Evolutionary conservation across 2,329 filamentous ascomycete genomes (phyloP), one percentile per base, ranked within the genome.

Genomic region (Penicillium sp.): DNA sequence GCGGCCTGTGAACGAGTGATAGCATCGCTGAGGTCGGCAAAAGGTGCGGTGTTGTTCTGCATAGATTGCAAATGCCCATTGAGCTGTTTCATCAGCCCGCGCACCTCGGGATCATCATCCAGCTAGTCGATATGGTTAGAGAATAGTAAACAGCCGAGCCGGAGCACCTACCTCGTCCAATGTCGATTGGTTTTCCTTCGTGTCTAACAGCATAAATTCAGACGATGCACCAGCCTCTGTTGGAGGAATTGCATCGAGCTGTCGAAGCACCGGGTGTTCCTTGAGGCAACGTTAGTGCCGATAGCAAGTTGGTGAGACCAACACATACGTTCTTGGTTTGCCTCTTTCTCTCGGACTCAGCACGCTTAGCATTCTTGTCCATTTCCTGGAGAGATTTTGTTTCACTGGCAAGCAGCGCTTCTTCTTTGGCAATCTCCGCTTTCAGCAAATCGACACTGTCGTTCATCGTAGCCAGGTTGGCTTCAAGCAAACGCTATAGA

Each of bases 21-120:
- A 6, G 73, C 74, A 47, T 75, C 72, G 9, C 63, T 65, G 32
- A 77, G 59, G 4, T 72, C 74, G 36, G 57, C 55, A 31, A 76
- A 64, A 14, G 75, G 73, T 14, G 67, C 66, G 2, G 67, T 68
- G 50, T 79, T 79, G 49, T 62, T 72, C 52, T 73, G 71, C 71
- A 79, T 77, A 4, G 76, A 78, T 58, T 70, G 68, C 16, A 79
- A 67, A 67, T 79, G 76, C 34, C 66, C 72, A 49, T 72, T 72
- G 13, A 79, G 59, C 56, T 77, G 76, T 47, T 68, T 71, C 54
- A 77, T 61, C 40, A 78, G 57, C 22, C 55, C 58, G 16, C 63
- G 59, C 16, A 75, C 57, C 21, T 75, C 73, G 8, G 74, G 67
- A 54, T 78, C 75, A 13, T 60, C 54, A 27, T 73, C 72, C 44